These are phyloP conservation scores for Hirsutella rhossiliensis DNA, from an alignment of 2,329 filamentous ascomycete species.

Conservation along the genomic window DNA sequence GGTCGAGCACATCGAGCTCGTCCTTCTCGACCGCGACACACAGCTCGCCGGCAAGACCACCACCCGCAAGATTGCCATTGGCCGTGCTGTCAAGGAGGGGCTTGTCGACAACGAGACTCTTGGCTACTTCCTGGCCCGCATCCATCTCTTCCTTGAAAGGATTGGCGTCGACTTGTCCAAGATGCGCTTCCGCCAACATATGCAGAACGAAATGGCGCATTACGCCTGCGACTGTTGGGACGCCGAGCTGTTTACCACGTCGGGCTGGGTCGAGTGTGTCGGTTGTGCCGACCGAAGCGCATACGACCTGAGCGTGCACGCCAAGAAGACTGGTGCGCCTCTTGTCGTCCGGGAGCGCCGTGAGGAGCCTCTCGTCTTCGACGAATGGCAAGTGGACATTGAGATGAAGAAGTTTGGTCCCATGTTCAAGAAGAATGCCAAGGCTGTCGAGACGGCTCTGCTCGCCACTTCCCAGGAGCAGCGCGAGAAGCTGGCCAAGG, in stretches of 20 bases:
- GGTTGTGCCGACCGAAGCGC: conserved; percentile 93
- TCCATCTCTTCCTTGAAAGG: conserved; percentile 79
- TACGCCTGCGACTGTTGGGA: conserved; percentile 98
- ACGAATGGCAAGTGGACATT: conserved; percentile 80
- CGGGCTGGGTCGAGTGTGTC: conserved; percentile 97
- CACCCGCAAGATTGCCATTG: conserved; percentile 62
- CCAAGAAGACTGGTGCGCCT: conserved; percentile 80
- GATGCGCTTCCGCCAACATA: conserved; percentile 93
- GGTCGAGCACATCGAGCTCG: conserved; percentile 71
- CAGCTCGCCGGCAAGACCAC: conserved; percentile 80
- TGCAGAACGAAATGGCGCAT: conserved; percentile 69
- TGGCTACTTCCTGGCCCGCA: conserved; percentile 92
- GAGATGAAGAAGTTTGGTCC: conserved; percentile 96
- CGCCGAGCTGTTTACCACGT: conserved; percentile 80
- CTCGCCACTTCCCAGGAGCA: conserved; percentile 66
- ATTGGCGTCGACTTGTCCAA: conserved; percentile 81
- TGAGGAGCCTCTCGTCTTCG: conserved; percentile 63
- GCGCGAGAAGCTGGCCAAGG: conserved; percentile 66
- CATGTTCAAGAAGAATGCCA: conserved; percentile 88
- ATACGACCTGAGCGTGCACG: conserved; percentile 86
- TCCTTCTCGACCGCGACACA: conserved; percentile 71
- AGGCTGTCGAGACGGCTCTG: conserved; percentile 70
- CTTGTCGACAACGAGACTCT: conserved; percentile 95
- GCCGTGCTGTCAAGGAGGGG: conserved; percentile 69
- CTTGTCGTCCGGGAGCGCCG: conserved; percentile 76